phyloP scores from a whole-genome alignment of 2,329 filamentous ascomycete genomes.

The Fusarium subglutinans region DNA sequence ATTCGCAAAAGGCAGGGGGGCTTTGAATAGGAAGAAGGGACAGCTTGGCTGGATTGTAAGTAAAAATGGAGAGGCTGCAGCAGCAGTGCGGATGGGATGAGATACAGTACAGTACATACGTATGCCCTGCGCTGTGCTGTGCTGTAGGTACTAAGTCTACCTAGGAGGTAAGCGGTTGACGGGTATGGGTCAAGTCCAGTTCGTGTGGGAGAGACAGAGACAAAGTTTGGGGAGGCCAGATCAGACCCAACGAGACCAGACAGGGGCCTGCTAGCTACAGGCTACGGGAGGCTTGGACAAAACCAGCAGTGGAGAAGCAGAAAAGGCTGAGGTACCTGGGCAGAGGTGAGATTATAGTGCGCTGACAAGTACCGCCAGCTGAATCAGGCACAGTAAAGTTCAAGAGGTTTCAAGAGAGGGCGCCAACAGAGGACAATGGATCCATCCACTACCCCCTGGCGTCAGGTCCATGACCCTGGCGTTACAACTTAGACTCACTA shows the following conservation, averaged over 20 bases:
- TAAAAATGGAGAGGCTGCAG: conserved; percentile 31
- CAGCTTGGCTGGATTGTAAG: conserved; percentile 42
- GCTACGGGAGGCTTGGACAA: conserved; percentile 33
- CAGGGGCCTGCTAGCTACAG: conserved; percentile 23
- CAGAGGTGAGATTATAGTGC: neutral
- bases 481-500: conserved; percentile 14
- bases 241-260: conserved; percentile 29
- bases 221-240: conserved; percentile 37
- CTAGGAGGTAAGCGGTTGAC: neutral
- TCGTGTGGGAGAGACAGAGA: conserved; percentile 29
- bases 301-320: conserved; percentile 18
- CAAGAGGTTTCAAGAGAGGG: conserved; percentile 37
- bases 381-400: conserved; percentile 16
- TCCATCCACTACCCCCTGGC: conserved; percentile 30
- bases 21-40: conserved; percentile 32
- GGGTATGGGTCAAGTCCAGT: conserved; percentile 1
- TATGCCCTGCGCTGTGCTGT: neutral
- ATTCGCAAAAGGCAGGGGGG: conserved; percentile 26
- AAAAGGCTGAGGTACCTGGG: conserved; percentile 12
- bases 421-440: conserved; percentile 26
- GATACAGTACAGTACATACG: neutral
- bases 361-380: neutral
- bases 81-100: conserved; percentile 26
- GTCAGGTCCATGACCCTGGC: conserved; percentile 27
- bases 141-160: neutral